Evolutionary conservation across 139 green algal species (phyloP), one percentile per base, ranked within the genome.

Genomic region (Ulvella scutata): DNA sequence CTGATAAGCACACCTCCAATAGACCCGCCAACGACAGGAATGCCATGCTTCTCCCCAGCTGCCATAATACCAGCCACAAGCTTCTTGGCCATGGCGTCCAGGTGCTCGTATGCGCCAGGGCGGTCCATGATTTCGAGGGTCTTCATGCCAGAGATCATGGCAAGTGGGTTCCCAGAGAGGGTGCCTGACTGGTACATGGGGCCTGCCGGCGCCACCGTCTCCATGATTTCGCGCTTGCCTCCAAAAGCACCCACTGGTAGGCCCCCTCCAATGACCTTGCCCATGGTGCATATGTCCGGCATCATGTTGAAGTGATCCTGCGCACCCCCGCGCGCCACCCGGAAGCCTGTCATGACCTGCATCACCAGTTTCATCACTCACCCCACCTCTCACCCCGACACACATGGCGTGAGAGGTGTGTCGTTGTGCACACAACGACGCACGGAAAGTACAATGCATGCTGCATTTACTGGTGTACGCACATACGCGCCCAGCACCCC

Each of bases 231-330:
- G 38, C 80, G 80, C 43, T 85, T 82, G 37, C 95, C 95, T 23
- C 95, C 95, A 76, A 99, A 99, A 0, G 95, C 95, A 75, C 95
- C 95, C 38, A 99, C 95, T 10, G 95, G 95, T 77, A 99, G 80
- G 38, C 95, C 95, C 62, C 95, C 95, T 62, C 91, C 95, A 77
- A 99, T 99, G 73, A 99, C 91, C 91, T 99, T 99, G 83, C 95
- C 95, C 89, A 99, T 95, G 77, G 94, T 98, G 77, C 95, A 98
- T 38, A 99, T 76, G 85, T 99, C 95, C 36, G 95, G 95, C 7
- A 86, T 98, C 73, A 99, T 86, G 78, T 90, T 90, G 77, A 97
- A 99, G 89, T 98, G 77, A 83, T 95, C 88, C 86, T 98, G 92
- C 20, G 83, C 84, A 61, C 84, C 85, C 43, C 84, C 84, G 77